Evolutionary conservation across 441 rosid species (phyloP), one percentile per base, ranked within the genome.

Genomic region (Pelargonium cotyledonis): DNA sequence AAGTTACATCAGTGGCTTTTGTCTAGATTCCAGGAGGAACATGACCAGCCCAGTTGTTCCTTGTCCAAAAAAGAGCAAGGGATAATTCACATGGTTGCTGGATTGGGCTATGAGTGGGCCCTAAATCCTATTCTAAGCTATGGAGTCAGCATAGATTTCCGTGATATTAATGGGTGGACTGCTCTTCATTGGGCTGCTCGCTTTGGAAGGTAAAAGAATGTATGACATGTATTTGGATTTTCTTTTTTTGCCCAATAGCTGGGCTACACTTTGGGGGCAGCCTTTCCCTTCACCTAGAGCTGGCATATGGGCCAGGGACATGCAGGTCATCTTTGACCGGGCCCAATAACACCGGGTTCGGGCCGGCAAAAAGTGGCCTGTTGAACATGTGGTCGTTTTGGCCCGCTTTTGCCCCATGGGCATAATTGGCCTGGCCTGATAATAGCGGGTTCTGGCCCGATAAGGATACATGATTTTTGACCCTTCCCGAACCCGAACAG

Each of bases 111-210:
- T 55, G 96, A 86, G 73, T 92, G 98, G 99, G 96, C 97, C 40
- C 80, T 95, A 70, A 79, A 72, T 75, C 85, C 92, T 61, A 81
- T 92, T 80, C 87, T 95, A 68, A 69, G 73, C 57, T 79, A 68
- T 78, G 93, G 93, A 73, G 87, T 92, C 73, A 47, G 80, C 68
- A 80, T 86, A 65, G 81, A 95, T 78, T 95, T 95, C 75, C 90
- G 98, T 68, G 98, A 95, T 77, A 83, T 85, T 68, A 90, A 84
- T 14, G 98, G 98, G 44, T 85, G 95, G 95, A 90, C 95, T 44
- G 93, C 97, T 70, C 97, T 92, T 76, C 99, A 92, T 77, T 95
- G 99, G 99, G 97, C 98, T 65, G 95, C 97, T 65, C 82, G 80
- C 21, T 89, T 89, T 74, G 99, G 98, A 79, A 95, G 97, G 97